Evolutionary conservation across 768 basidiomycete species (phyloP).

Genomic region (Boletus bicolor): DNA sequence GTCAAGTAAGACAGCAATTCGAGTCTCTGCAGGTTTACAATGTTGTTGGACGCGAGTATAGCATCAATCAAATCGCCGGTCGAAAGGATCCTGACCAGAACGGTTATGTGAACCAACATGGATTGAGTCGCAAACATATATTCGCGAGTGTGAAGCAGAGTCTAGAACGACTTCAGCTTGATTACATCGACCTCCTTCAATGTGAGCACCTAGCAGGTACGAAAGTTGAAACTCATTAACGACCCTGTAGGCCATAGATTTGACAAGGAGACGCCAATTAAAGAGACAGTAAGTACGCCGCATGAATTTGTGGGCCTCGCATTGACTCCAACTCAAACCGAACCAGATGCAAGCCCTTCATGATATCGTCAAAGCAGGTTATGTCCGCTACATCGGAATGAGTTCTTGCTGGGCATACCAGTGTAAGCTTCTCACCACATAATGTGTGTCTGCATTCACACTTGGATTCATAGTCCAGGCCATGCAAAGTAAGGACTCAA

Average conservation of each 20-base stretch:
- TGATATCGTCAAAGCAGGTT: slow-evolving; percentile 48
- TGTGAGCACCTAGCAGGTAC: slow-evolving; percentile 26
- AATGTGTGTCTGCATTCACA: neutral
- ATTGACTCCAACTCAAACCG: neutral
- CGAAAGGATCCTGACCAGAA: slow-evolving; percentile 32
- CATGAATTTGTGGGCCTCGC: neutral
- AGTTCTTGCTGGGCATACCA: slow-evolving; percentile 42
- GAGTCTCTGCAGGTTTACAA: slow-evolving; percentile 39
- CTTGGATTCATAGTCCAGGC: slow-evolving; percentile 30
- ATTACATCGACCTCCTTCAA: slow-evolving; percentile 60
- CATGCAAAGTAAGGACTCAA: slow-evolving; percentile 35
- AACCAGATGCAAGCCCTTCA: slow-evolving; percentile 46
- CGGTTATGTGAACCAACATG: slow-evolving; percentile 48
- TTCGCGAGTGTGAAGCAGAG: slow-evolving; percentile 51
- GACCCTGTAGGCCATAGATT: slow-evolving; percentile 42
- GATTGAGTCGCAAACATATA: slow-evolving; percentile 53
- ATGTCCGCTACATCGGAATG: slow-evolving; percentile 47
- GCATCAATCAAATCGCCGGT: slow-evolving; percentile 6
- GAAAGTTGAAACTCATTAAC: neutral
- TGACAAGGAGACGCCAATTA: slow-evolving; percentile 49
- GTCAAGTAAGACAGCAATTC: neutral
- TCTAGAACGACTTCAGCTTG: slow-evolving; percentile 41
- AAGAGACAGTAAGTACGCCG: slow-evolving; percentile 34
- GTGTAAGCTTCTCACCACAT: slow-evolving; percentile 21
- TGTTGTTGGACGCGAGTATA: slow-evolving; percentile 28